A percentile compares a stretch with the other conserved stretches of the same genome.
These are phyloP conservation scores for Neurospora crassa DNA, from an alignment of 2,329 filamentous ascomycete genomes.

Conservation along the genomic window DNA sequence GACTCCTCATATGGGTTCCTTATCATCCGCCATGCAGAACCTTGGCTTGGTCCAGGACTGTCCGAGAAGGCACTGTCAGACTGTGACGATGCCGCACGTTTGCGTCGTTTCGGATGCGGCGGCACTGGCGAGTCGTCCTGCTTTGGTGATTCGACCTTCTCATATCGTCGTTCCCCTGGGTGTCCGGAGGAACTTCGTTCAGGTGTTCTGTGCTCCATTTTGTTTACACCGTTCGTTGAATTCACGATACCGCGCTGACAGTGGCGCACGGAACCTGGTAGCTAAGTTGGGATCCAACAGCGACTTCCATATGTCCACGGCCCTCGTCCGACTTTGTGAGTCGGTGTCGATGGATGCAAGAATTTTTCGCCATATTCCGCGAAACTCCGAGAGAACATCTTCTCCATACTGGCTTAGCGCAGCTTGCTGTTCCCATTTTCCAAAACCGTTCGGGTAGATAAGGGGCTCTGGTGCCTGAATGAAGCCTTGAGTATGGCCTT, in stretches of 20 bases:
- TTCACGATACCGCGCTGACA: background rate
- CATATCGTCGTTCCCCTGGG: background rate
- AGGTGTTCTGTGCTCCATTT: background rate
- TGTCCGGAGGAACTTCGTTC: background rate
- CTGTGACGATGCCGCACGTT: background rate
- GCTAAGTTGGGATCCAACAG: background rate
- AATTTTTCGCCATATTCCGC: background rate
- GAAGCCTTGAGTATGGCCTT: background rate
- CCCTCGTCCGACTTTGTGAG: background rate
- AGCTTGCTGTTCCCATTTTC: background rate
- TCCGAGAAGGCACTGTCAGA: background rate
- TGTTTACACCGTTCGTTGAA: background rate
- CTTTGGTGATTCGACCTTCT: background rate
- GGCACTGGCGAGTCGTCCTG: background rate
- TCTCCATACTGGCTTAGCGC: background rate
- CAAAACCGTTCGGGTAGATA: background rate
- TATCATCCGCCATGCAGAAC: background rate
- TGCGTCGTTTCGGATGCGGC: background rate
- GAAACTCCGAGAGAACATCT: background rate
- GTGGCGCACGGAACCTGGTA: background rate
- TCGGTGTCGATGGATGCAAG: background rate
- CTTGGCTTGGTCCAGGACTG: background rate
- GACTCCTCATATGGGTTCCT: background rate
- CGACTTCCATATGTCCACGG: background rate
- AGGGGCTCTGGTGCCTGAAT: background rate